Evolutionary conservation across 1,139 yeast species (phyloP), one percentile per base, ranked within the genome.

Genomic region (Saccharomyces hybrid): DNA sequence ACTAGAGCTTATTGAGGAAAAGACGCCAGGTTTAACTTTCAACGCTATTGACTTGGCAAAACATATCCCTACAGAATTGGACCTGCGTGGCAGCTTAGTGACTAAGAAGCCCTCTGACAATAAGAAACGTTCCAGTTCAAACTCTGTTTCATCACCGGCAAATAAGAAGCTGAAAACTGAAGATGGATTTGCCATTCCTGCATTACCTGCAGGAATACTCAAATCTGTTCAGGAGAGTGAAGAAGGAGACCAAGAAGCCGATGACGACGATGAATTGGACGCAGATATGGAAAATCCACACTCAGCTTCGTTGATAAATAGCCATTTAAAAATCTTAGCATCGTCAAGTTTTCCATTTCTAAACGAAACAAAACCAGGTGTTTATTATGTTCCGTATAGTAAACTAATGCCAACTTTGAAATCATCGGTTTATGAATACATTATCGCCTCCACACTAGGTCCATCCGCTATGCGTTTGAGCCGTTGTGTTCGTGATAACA

Each of bases 401-500:
- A 67, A 77, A 47, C 64, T 85, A 26, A 70, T 73, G 44, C 74
- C 77, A 14, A 62, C 70, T 5, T 68, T 88, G 42, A 81, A 82
- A 62, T 78, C 79, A 48, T 73, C 75, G 53, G 80, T 81, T 19
- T 84, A 80, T 65, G 95, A 88, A 58, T 75, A 80, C 28, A 69
- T 86, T 31, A 74, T 88, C 50, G 78, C 82, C 48, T 71, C 82
- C 4, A 79, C 86, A 0, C 67, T 82, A 53, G 86, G 86, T 2
- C 72, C 76, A 11, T 77, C 82, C 21, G 82, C 90, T 0, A 71
- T 78, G 57, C 77, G 95, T 53, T 75, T 88, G 7, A 73, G 88
- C 58, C 78, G 91, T 60, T 83, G 93, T 61, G 77, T 88, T 49
- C 78, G 85, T 59, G 78, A 79, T 5, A 78, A 83, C 63, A 83